These are phyloP conservation scores for Populus tremula DNA, from an alignment of 345 rosid species.

Conservation along the genomic window DNA sequence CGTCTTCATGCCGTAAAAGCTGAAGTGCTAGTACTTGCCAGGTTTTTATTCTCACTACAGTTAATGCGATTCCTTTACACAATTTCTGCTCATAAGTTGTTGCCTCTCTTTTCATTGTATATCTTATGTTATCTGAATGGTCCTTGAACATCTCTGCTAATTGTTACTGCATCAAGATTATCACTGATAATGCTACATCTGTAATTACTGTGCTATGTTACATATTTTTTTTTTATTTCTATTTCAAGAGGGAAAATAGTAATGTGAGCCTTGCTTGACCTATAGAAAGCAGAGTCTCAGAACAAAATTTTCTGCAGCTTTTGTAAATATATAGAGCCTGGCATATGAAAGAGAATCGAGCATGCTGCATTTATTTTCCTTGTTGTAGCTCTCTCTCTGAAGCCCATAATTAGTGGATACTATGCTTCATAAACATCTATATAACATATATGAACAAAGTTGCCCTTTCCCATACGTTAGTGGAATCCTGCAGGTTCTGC, in stretches of 20 bases:
- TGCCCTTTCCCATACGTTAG: background rate
- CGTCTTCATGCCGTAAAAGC: conserved; percentile 81
- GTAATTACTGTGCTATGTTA: background rate
- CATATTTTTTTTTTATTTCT: background rate
- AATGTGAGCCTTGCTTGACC: no score
- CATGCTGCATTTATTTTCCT: background rate
- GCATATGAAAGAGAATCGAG: background rate
- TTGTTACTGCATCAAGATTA: background rate
- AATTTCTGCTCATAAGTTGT: background rate
- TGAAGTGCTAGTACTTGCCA: conserved; percentile 69
- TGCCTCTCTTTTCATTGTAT: background rate
- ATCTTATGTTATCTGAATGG: background rate
- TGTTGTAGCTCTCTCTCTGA: background rate
- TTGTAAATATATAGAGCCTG: background rate
- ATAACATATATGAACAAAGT: background rate
- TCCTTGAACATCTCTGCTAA: background rate
- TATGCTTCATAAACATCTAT: background rate
- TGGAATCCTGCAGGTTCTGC: background rate
- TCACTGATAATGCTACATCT: background rate
- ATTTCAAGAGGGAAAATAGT: background rate
- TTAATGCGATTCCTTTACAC: background rate
- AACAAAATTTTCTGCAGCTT: background rate
- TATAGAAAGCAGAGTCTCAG: background rate
- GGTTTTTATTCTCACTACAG: conserved; percentile 35
- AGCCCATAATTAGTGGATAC: background rate